Evolutionary conservation across 441 rosid species (phyloP).

Genomic region (Populus hybrid): DNA sequence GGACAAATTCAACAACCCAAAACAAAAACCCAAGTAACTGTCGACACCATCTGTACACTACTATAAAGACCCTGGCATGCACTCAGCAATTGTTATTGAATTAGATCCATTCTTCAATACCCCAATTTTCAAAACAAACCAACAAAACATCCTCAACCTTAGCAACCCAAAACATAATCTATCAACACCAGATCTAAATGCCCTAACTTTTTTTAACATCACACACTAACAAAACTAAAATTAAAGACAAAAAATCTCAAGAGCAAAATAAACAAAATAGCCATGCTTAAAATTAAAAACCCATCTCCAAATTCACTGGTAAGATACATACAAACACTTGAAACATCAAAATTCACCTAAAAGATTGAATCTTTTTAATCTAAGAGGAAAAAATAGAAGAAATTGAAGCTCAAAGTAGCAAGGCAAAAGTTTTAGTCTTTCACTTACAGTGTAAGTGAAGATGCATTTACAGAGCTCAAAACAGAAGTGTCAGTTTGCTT

Average conservation of each 20-base stretch:
- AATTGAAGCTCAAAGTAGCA: not conserved
- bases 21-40: not conserved
- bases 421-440: slow-evolving; percentile 28
- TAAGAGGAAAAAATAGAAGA: not conserved
- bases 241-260: slow-evolving; percentile 1
- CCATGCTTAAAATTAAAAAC: slow-evolving; percentile 13
- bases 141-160: slow-evolving; percentile 17
- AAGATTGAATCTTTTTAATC: not conserved
- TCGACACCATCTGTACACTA: not conserved
- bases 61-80: not conserved
- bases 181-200: slow-evolving; percentile 35
- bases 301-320: slow-evolving; percentile 20
- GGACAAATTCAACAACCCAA: slow-evolving; percentile 1
- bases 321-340: not conserved
- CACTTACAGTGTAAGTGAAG: slow-evolving; percentile 28
- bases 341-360: slow-evolving; percentile 14
- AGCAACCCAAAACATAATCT: slow-evolving; percentile 16
- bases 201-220: slow-evolving; percentile 22
- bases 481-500: slow-evolving; percentile 21
- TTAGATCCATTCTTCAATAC: too few relatives aligned
- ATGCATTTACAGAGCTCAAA: not conserved
- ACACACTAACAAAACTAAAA: slow-evolving; percentile 15
- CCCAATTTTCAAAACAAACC: too few relatives aligned
- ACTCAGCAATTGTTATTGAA: not conserved
- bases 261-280: not conserved